Evolutionary conservation across 2,329 filamentous ascomycete species (phyloP).

Genomic region (Phaeoacremonium minimum): DNA sequence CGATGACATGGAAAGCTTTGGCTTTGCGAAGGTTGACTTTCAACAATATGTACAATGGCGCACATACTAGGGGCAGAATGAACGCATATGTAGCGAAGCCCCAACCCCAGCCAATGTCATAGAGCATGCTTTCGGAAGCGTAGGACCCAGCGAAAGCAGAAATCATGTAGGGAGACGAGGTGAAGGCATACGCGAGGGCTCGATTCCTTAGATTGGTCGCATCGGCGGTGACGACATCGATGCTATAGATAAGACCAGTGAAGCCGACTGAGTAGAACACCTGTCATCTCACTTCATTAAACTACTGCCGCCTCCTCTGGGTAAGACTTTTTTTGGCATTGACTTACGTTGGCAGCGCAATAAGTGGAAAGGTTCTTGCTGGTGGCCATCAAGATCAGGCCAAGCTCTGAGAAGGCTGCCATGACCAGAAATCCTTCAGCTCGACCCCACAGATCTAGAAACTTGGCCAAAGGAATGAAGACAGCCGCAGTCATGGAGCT

Average conservation of each 20-base stretch:
- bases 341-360: constrained; percentile 47
- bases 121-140: constrained; percentile 46
- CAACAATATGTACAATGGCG: constrained; percentile 52
- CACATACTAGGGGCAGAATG: constrained; percentile 49
- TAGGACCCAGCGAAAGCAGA: constrained; percentile 57
- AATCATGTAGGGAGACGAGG: constrained; percentile 56
- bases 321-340: too few species aligned
- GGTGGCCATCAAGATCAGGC: constrained; percentile 53
- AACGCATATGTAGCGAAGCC: constrained; percentile 57
- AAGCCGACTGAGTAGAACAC: constrained; percentile 56
- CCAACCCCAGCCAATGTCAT: constrained; percentile 54
- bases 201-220: constrained; percentile 60
- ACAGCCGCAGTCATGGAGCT: constrained; percentile 51
- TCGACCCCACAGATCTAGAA: constrained; percentile 55
- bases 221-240: constrained; percentile 62
- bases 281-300: constrained; percentile 29
- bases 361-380: constrained; percentile 30
- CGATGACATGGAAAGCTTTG: constrained; percentile 17
- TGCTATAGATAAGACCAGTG: constrained; percentile 54
- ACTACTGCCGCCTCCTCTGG: too few species aligned
- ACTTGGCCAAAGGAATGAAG: constrained; percentile 51
- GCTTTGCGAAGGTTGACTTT: constrained; percentile 54
- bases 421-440: constrained; percentile 49
- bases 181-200: constrained; percentile 56
- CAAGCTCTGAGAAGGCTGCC: constrained; percentile 33